Percentiles rank a stretch among this genome's conserved stretches.
Conservation (phyloP, 805 yeast genomes). For the Ogataea kodamae region DNA sequence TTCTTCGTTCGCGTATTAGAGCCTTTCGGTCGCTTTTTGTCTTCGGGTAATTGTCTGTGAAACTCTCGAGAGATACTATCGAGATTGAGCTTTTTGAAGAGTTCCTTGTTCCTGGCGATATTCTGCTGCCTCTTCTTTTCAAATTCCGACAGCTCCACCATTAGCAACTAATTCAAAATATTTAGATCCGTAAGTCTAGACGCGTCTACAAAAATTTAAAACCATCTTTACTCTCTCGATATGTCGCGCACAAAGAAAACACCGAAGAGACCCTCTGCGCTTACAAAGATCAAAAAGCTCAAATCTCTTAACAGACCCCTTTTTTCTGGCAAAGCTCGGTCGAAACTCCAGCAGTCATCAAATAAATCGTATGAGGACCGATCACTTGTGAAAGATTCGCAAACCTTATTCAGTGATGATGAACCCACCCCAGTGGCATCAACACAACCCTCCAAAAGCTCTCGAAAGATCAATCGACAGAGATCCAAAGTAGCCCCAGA, state of each 20-base stretch:
- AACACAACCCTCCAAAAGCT: constrained; percentile 1
- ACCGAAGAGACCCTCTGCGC: constrained; percentile 18
- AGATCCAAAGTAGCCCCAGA: constrained; percentile 3
- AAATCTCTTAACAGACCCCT: constrained; percentile 7
- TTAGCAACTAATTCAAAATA: no score
- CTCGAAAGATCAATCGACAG: neutral
- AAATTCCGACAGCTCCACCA: constrained; percentile 51
- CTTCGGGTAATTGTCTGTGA: constrained; percentile 38
- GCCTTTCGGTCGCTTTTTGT: constrained; percentile 29
- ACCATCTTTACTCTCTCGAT: neutral
- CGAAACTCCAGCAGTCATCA: constrained; percentile 2
- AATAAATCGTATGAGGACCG: constrained; percentile 7
- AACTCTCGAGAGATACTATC: constrained; percentile 55
- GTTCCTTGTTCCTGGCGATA: constrained; percentile 77
- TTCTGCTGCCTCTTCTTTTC: constrained; percentile 71
- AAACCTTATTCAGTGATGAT: constrained; percentile 22
- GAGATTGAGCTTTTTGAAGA: constrained; percentile 68
- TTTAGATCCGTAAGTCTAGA: constrained; percentile 6
- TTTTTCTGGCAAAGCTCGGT: constrained; percentile 2
- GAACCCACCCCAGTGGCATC: no score
- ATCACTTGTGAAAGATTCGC: constrained; percentile 19
- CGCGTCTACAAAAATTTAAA: constrained; percentile 1
- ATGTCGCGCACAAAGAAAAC: constrained; percentile 12
- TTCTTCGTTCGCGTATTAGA: constrained; percentile 25
- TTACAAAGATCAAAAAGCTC: constrained; percentile 12